These are phyloP conservation scores for Arctium minus DNA, from an alignment of 129 eudicot species.

Conservation along the genomic window DNA sequence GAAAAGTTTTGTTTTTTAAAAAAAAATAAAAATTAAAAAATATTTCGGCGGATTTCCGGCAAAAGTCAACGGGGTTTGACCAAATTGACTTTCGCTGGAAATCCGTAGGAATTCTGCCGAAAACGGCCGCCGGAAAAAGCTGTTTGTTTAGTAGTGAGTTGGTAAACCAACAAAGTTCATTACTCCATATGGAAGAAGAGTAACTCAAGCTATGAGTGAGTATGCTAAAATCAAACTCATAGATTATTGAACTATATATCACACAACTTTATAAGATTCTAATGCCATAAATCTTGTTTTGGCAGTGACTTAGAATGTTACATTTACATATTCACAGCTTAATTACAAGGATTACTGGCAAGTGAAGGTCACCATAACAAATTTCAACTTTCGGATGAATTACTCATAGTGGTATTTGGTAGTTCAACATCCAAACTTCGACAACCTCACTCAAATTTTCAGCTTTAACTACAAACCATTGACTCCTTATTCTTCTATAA, in stretches of 20 bases:
- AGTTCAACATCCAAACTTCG: constrained; percentile 90
- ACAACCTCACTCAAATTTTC: constrained; percentile 78
- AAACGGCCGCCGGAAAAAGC: no score
- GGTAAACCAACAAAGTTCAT: no score
- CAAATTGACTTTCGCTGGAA: no score
- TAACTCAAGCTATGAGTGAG: constrained; percentile 41
- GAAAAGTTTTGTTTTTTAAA: no score
- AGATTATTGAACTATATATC: background rate
- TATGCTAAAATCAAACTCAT: background rate
- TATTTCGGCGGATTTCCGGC: no score
- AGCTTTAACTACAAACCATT: constrained; percentile 88
- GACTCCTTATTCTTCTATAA: constrained; percentile 72
- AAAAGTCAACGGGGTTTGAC: no score
- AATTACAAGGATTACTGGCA: constrained; percentile 98
- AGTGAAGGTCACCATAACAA: constrained; percentile 87
- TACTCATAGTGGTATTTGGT: constrained; percentile 90
- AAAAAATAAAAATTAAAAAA: no score
- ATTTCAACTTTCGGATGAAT: constrained; percentile 91
- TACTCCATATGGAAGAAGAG: no score
- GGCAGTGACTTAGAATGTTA: constrained; percentile 97
- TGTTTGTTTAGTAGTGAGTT: no score
- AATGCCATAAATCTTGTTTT: constrained; percentile 7
- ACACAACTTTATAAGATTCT: background rate
- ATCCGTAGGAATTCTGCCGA: no score
- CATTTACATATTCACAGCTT: constrained; percentile 86